Evolutionary conservation across 2,329 filamentous ascomycete genomes (phyloP), one percentile per base, ranked within the genome.

Genomic region (Aureobasidium sp.): DNA sequence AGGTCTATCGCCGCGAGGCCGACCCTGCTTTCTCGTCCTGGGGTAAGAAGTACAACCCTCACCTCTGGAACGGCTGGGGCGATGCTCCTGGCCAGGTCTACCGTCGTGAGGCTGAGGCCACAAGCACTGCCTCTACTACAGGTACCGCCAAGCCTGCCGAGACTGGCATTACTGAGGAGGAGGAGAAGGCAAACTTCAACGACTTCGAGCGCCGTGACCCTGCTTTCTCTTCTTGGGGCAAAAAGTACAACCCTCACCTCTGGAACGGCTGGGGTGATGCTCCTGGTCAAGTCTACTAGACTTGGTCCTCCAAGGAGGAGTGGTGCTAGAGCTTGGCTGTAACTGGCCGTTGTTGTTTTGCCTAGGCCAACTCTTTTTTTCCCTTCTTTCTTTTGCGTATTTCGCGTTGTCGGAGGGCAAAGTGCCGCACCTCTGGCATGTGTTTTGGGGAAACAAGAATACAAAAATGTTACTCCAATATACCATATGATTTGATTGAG

Each of bases 21-120:
- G 15, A 54, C 25, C 50, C 50, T n/a, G 50, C 37, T 25, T 54
- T 54, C 50, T 41, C 36, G 0, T 29, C 34, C 1, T 41, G 36
- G 34, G 50, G 50, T 5, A 54, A 54, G 37, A 54, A 54, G n/a
- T 54, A 54, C 36, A 36, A 41, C 34, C 50, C 50, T 13, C 16
- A 34, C 5, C 13, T 54, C 36, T 54, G 34, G 34, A 54, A 29
- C 25, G 50, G 34, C 5, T 54, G 34, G 34, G 50, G 50, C 21
- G 50, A 54, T 30, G 25, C 21, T 3, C 57, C 62, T 13, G 62
- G 64, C 48, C 52, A 62, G 47, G 65, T 63, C 39, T 42, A 63
- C 63, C 64, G 68, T 61, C 66, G 66, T 55, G 65, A 65, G 37
- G 67, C 64, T 27, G 34, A 55, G 39, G 21, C 39, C 6, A 16